Percentiles rank a stretch among this genome's conserved stretches.
Evolutionary conservation across 2,329 filamentous ascomycete genomes (phyloP).

Genomic region (Periconia macrospinosa): DNA sequence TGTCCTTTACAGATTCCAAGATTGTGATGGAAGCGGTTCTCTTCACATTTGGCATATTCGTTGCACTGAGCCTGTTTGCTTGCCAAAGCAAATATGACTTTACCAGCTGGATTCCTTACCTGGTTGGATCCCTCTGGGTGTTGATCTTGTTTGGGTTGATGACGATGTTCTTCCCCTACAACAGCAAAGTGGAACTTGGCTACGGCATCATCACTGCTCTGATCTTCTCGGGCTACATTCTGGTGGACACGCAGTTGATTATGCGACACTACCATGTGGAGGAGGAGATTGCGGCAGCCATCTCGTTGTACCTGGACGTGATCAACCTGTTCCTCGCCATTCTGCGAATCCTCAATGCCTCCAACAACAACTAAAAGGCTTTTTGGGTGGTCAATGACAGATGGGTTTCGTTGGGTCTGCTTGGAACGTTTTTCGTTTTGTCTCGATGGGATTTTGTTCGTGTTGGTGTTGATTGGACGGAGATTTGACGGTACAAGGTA

Average conservation of each 20-base stretch:
- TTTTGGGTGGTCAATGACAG: neutral
- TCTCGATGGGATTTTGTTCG: no score
- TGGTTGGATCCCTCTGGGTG: conserved; percentile 88
- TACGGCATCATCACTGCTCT: conserved; percentile 82
- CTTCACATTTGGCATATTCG: conserved; percentile 72
- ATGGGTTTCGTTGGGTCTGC: neutral
- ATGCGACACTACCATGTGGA: conserved; percentile 97
- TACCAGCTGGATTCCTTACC: conserved; percentile 93
- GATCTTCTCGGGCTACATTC: conserved; percentile 91
- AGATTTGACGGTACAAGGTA: no score
- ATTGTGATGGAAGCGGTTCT: conserved; percentile 90
- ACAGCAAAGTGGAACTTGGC: conserved; percentile 77
- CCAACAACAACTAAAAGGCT: conserved; percentile 75
- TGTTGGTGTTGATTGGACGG: neutral
- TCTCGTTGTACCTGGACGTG: conserved; percentile 92
- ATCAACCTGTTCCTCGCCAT: conserved; percentile 98
- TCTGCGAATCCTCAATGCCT: conserved; percentile 91
- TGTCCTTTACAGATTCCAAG: conserved; percentile 80
- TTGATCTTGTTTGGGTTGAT: conserved; percentile 93
- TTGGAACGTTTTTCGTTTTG: neutral
- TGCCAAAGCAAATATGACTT: conserved; percentile 99
- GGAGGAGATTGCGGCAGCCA: conserved; percentile 94
- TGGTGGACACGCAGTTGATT: conserved; percentile 94
- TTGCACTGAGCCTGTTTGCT: conserved; percentile 74
- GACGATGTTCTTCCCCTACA: conserved; percentile 83